Percentiles rank a stretch among this genome's conserved stretches.
phyloP scores from a whole-genome alignment of 345 rosid species.

The Carallia pectinifolia region DNA sequence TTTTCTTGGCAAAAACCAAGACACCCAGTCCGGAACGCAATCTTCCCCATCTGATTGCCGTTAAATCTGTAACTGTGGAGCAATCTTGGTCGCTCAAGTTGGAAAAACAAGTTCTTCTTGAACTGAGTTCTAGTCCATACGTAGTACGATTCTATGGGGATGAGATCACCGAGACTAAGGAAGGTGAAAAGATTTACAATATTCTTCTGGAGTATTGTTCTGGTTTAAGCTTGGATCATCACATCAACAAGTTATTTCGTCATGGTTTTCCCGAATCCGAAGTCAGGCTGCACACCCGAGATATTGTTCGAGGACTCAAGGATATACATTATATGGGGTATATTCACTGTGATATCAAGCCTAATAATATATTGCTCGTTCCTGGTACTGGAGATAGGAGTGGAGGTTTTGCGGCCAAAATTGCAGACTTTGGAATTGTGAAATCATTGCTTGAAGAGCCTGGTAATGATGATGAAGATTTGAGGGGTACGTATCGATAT shows the following conservation, averaged over 20 bases:
- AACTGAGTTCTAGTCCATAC: neutral
- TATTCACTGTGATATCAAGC: constrained; percentile 17
- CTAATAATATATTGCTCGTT: constrained; percentile 6
- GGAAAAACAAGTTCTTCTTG: neutral
- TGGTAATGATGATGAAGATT: neutral
- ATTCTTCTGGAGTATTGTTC: constrained; percentile 6
- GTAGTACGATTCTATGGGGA: constrained; percentile 1
- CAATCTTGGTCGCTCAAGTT: neutral
- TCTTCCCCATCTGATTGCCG: neutral
- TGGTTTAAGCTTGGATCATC: neutral
- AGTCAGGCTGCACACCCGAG: neutral
- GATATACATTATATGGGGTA: neutral
- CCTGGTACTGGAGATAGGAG: neutral
- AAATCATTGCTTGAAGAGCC: neutral
- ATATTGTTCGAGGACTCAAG: constrained; percentile 2
- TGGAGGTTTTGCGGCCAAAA: neutral
- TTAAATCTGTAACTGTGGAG: neutral
- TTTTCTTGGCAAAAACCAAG: too few species aligned
- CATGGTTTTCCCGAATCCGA: neutral
- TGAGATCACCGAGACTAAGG: neutral
- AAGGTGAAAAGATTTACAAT: neutral
- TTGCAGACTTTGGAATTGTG: constrained; percentile 6
- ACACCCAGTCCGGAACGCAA: too few species aligned
- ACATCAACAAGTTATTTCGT: neutral
- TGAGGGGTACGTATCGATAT: constrained; percentile 1